Evolutionary conservation across 192 early-diverging fungal species (phyloP).

Genomic region (Mortierella antarctica): DNA sequence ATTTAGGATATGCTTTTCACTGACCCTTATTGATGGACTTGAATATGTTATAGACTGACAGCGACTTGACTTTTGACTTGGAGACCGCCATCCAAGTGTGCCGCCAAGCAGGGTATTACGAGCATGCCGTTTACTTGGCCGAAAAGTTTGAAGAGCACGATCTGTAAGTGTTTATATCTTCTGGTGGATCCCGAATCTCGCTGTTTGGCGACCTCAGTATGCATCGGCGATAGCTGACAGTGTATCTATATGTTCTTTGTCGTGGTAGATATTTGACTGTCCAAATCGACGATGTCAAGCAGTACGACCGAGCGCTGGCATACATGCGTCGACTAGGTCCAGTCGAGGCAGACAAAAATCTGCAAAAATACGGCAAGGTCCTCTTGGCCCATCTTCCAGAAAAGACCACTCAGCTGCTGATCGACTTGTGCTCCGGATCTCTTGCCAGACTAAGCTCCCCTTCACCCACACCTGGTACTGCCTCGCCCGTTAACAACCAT

Average conservation of each 20-base stretch:
- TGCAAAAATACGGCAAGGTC: conserved; percentile 68
- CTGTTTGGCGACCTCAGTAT: too few relatives aligned
- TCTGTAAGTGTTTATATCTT: conserved; percentile 55
- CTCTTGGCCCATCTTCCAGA: conserved; percentile 65
- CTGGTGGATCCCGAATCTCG: neutral
- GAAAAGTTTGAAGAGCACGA: conserved; percentile 85
- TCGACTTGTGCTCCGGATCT: conserved; percentile 65
- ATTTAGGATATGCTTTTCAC: neutral
- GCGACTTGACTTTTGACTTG: conserved; percentile 88
- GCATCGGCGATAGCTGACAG: too few relatives aligned
- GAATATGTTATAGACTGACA: conserved; percentile 64
- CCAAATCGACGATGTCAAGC: conserved; percentile 87
- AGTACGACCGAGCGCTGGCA: conserved; percentile 78
- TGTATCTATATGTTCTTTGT: neutral
- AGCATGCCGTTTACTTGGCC: conserved; percentile 93
- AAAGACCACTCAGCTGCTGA: conserved; percentile 64
- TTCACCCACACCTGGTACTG: conserved; percentile 26
- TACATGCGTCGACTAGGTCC: conserved; percentile 76
- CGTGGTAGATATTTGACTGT: conserved; percentile 81
- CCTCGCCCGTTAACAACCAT: conserved; percentile 6
- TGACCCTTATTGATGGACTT: neutral
- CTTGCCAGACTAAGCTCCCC: conserved; percentile 14
- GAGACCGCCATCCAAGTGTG: conserved; percentile 96
- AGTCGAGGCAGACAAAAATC: conserved; percentile 63
- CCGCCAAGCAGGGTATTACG: conserved; percentile 88